A percentile compares a stretch with the other conserved stretches of the same genome.
Evolutionary conservation across 805 yeast genomes (phyloP).

Genomic region (Metschnikowia rubicola): DNA sequence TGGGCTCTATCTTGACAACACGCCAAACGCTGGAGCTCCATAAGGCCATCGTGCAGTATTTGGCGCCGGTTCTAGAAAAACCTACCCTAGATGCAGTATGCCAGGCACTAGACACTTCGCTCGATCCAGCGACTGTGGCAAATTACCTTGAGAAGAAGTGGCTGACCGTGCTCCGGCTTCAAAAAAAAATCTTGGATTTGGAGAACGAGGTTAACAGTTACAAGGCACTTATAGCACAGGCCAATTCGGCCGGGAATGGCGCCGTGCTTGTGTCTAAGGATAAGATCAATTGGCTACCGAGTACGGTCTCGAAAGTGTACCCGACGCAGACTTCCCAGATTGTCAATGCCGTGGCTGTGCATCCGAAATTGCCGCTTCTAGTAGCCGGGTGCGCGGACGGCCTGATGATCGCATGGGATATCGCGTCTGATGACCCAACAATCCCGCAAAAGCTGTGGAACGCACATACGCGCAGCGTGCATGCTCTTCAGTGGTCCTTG

Average conservation of each 20-base stretch:
- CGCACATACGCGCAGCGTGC: conserved; percentile 76
- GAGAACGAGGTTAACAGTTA: conserved; percentile 56
- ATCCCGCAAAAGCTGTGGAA: conserved; percentile 57
- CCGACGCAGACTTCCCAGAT: conserved; percentile 54
- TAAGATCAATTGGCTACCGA: conserved; percentile 63
- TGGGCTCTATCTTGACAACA: conserved; percentile 31
- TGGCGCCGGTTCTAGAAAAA: conserved; percentile 31
- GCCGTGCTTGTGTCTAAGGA: conserved; percentile 13
- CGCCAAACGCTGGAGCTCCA: conserved; percentile 46
- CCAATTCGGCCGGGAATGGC: conserved; percentile 14
- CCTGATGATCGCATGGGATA: conserved; percentile 66
- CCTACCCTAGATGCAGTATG: conserved; percentile 3
- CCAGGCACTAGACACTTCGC: conserved; percentile 11
- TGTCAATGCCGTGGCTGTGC: conserved; percentile 63
- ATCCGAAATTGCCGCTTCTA: conserved; percentile 67
- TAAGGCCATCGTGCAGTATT: conserved; percentile 46
- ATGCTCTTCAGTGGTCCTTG: conserved; percentile 51
- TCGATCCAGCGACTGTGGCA: conserved; percentile 30
- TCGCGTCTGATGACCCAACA: conserved; percentile 49
- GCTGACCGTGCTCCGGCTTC: conserved; percentile 80
- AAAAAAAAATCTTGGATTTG: conserved; percentile 65
- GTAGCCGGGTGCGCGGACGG: conserved; percentile 74
- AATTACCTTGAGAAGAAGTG: conserved; percentile 72
- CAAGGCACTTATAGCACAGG: conserved; percentile 42
- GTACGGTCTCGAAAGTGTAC: conserved; percentile 39